Evolutionary conservation across 441 rosid species (phyloP), one percentile per base, ranked within the genome.

Genomic region (Hura crepitans): DNA sequence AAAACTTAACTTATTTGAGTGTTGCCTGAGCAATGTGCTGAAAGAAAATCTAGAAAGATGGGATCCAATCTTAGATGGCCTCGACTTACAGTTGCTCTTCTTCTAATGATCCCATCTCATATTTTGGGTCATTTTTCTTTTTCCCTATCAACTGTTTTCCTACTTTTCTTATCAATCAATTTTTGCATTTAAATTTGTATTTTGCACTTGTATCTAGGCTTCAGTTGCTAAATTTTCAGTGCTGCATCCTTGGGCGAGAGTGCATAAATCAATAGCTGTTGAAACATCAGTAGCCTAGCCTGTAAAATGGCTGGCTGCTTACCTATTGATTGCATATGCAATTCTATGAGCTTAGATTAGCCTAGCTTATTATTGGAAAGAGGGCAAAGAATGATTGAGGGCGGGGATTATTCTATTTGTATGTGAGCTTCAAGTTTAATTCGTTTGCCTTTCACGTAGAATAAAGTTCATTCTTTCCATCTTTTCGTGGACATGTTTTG

Each of bases 21-120:
- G 59, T 33, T 39, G 73, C 73, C 37, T 70, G 66, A 60, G 73
- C 73, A 49, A 70, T 66, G 66, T 60, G 66, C 66, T 23, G 31
- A 70, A 49, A 70, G 10, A n/a, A 33, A 70, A 39, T 20, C 63
- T 56, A 23, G 27, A 60, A 8, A 22, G 73, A 18, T 35, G 73
- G 66, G 49, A 70, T 70, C 59, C 37, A n/a, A 20, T 57, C 46
- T 4, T 17, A 4, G 28, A 15, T 9, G 58, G 49, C 57, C 11
- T 65, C 47, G 5, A 15, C 1, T 11, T 60, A 9, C 18, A 20
- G 35, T 33, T 47, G 65, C 33, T 47, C 17, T 47, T 66, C 55
- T 45, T 47, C 65, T 30, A n/a, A 18, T 59, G 33, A 46, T 69
- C 59, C 58, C 57, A 59, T 59, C 46, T 58, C 25, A 69, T 33